Evolutionary conservation across 1,284 basidiomycete genomes (phyloP), one percentile per base, ranked within the genome.

Genomic region (Clitocybe nebularis): DNA sequence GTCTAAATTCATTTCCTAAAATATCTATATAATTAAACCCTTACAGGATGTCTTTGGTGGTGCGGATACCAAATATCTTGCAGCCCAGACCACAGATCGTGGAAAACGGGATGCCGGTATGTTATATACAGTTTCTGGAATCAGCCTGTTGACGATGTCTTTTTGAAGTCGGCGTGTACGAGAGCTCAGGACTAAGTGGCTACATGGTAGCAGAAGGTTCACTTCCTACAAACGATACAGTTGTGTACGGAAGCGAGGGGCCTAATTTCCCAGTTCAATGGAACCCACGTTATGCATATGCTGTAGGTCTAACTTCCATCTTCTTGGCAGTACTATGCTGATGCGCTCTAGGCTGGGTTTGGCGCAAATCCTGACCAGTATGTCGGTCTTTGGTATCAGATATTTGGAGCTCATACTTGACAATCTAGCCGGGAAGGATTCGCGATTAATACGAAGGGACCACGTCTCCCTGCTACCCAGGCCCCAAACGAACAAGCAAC

Each of bases 231-330:
- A 69, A 71, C 47, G 53, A 64, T 22, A 64, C 66, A 5, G 39
- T 67, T 23, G 49, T 69, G 8, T 55, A 57, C 42, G 67, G 68
- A n/a, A 48, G 55, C 13, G 57, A 68, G 44, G 67, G 67, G 13
- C 61, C 68, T 6, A 63, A 65, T 49, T 70, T 70, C 63, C 68
- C 68, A 14, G 67, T 69, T 8, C 61, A 64, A 37, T 70, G 68
- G 67, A 61, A 66, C 41, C 68, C 68, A n/a, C 59, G 67, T 23
- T 70, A 70, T 39, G 55, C 61, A 6, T 62, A 59, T 50, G 67
- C 67, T 26, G 65, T 61, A 45, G 4, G 42, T 22, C 14, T 36
- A 22, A 10, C 19, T 9, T 16, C 26, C 10, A 23, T 16, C 8
- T 16, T 13, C 21, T 4, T 34, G 21, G 13, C 19, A 21, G 1